Percentiles rank a stretch among this genome's conserved stretches.
phyloP scores from a whole-genome alignment of 2,329 filamentous ascomycete species.

The Gnomoniopsis sp. region DNA sequence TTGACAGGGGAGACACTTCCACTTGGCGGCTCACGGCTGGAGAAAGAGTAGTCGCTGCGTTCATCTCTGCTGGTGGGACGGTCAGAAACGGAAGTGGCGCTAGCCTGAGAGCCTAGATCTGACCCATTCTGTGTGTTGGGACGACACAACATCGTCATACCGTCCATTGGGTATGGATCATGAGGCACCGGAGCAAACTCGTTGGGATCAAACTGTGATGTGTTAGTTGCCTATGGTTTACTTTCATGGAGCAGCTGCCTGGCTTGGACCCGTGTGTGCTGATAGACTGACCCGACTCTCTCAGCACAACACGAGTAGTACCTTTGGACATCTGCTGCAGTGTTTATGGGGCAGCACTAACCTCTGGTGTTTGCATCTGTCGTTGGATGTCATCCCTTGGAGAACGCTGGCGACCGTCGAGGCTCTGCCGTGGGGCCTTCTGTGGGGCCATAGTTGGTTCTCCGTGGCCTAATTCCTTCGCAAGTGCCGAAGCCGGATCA shows the following conservation, averaged over 20 bases:
- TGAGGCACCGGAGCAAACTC: constrained; percentile 75
- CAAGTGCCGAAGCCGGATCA: constrained; percentile 73
- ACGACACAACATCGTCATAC: constrained; percentile 96
- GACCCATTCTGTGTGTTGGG: constrained; percentile 63
- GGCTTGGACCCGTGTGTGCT: neutral
- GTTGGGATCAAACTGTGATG: constrained; percentile 43
- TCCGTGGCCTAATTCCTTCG: constrained; percentile 63
- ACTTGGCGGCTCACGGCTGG: constrained; percentile 76
- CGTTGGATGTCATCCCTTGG: constrained; percentile 12
- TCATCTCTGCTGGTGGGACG: constrained; percentile 83
- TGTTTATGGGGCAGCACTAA: constrained; percentile 12
- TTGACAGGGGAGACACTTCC: constrained; percentile 74
- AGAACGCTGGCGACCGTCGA: constrained; percentile 3
- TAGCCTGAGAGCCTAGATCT: constrained; percentile 47
- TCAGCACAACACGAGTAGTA: constrained; percentile 16
- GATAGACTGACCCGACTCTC: constrained; percentile 22
- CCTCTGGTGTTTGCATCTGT: constrained; percentile 12
- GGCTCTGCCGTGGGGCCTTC: constrained; percentile 32
- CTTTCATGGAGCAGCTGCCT: constrained; percentile 8
- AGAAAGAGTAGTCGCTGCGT: constrained; percentile 86
- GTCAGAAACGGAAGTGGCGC: constrained; percentile 48
- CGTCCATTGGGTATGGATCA: constrained; percentile 90
- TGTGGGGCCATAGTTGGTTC: constrained; percentile 52
- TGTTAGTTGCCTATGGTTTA: constrained; percentile 23
- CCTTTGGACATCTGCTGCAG: constrained; percentile 19